Percentiles rank a stretch among this genome's conserved stretches.
phyloP scores from a whole-genome alignment of 345 rosid species.

The Isatis tinctoria region DNA sequence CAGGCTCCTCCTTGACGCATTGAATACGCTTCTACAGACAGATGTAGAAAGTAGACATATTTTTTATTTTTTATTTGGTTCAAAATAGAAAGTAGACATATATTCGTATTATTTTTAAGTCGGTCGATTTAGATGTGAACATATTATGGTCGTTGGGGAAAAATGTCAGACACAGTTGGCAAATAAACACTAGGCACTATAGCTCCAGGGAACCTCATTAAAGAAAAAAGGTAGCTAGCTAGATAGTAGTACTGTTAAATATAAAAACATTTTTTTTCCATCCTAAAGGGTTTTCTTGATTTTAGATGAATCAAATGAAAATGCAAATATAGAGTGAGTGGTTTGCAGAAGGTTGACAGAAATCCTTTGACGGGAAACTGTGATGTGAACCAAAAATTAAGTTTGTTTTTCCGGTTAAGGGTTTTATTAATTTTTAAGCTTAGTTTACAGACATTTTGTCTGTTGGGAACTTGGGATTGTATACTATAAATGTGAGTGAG shows the following conservation, averaged over 20 bases:
- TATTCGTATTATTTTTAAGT: neutral
- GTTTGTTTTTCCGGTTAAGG: neutral
- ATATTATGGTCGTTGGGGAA: constrained; percentile 10
- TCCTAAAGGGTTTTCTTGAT: neutral
- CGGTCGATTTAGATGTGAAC: constrained; percentile 37
- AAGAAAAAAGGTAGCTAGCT: neutral
- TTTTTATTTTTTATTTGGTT: too few species aligned
- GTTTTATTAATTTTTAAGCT: neutral
- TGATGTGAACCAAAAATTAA: neutral
- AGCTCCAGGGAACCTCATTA: neutral
- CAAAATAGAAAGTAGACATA: too few species aligned
- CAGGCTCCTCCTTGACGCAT: constrained; percentile 71
- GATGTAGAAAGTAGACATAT: too few species aligned
- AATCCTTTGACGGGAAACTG: neutral
- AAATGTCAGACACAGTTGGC: neutral
- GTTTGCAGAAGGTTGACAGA: neutral
- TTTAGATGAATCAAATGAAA: neutral
- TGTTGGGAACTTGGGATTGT: neutral
- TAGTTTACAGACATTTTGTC: neutral
- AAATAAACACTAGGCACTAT: neutral
- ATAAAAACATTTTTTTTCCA: neutral
- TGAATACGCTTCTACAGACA: constrained; percentile 46
- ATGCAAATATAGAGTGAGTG: neutral
- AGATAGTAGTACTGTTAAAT: neutral
- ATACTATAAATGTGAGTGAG: constrained; percentile 1